Base-by-base conservation (phyloP, 306 rosid genomes). In the Dryas alaskensis region DNA sequence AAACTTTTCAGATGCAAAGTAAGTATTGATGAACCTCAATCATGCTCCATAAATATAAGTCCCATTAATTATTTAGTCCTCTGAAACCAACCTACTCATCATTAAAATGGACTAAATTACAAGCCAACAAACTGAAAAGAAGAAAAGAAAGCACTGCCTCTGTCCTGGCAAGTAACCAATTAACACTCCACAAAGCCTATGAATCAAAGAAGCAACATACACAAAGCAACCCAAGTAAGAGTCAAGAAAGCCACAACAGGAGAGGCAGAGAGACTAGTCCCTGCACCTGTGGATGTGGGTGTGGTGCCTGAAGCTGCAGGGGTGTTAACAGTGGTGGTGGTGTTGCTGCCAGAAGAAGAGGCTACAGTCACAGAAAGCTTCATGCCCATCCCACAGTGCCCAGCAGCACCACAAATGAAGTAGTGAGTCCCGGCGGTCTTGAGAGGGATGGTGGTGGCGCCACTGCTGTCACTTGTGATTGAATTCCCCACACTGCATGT, bases 381-480 rank as follows among this genome's bases (percentile, higher is more conserved):
- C 99, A 94, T 94, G 85, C 99, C 98, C 64, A 80, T 87, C 0
- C 70, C 65, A 9, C 99, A 94, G 10, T 94, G 99, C 43, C 91
- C 92, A 22, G 73, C 72, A 47, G 43, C 14, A 5, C 83, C 76
- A 57, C 99, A 94, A 44, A 89, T 76, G 89, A 84, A 94, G 92
- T 92, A 86, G 65, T 86, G 99, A 3, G 86, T 74, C 37, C 99
- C 99, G 0, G 86, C 74, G 3, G 84, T 88, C 46, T 92, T 92
- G 22, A 94, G 93, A 8, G 83, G 6, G 74, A 94, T 75, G 70
- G 89, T 77, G 53, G 97, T 89, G 65, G 91, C 77, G 2, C 99
- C 97, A 64, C 82, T 85, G 46, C 88, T 89, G 60, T 89, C 99
- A 8, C 92, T 80, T 3, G 72, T 82, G 4, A 94, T 57, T 10